Evolutionary conservation across 2,329 filamentous ascomycete species (phyloP), one percentile per base, ranked within the genome.

Genomic region (Pyrenophora teres): DNA sequence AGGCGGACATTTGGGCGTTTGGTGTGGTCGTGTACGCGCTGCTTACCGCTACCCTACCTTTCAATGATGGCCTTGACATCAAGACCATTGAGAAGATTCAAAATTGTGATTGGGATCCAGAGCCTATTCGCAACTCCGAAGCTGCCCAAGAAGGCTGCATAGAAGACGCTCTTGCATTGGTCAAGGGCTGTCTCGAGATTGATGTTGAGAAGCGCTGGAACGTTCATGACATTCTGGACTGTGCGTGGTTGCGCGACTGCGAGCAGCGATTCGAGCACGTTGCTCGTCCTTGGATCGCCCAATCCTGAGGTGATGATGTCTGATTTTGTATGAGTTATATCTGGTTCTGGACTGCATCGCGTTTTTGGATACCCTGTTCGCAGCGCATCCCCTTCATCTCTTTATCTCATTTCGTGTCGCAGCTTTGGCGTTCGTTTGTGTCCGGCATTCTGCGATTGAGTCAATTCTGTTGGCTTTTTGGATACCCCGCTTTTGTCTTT

Each of bases 1-100:
- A 81, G 2, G 83, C 85, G 18, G 86, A 88, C 63, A 78, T 88
- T 2, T 88, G 86, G 86, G 85, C 86, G 2, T 86, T 83, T 60
- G 86, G 86, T 4, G 83, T 87, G 7, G 81, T 86, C 9, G 74
- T 86, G 3, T 88, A 82, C 62, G 79, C 83, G 1, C 72, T 87
- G 19, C 72, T 87, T 19, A 84, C 83, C 0, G 85, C 84, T 13
- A 78, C 79, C 4, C 76, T 87, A 5, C 86, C 86, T 0, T 88
- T 88, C 71, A 79, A 83, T 41, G 82, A 87, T 59, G 69, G 78
- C 0, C 82, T 88, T 56, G 76, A 82, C 39, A 80, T 83, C 40
- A 82, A 81, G 50, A 78, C 86, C 3, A 80, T 81, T 48, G 78
- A 80, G 54, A 81, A 83, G 59, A 88, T 88, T 51, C 68, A 82